phyloP scores from a whole-genome alignment of 352 stramenopile species.

The Phytophthora europaea region DNA sequence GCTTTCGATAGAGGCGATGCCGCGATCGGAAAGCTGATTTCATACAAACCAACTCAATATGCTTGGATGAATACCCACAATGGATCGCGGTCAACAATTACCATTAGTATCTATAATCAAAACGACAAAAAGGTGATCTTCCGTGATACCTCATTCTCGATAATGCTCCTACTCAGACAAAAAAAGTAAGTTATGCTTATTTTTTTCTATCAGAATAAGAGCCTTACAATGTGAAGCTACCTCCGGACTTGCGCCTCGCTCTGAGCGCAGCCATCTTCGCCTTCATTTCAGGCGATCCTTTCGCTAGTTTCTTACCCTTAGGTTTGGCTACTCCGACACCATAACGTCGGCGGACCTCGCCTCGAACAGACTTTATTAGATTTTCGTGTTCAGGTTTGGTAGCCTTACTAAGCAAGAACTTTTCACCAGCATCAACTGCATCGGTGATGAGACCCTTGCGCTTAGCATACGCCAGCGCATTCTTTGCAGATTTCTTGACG shows the following conservation, averaged over 20 bases:
- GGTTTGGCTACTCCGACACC: neutral
- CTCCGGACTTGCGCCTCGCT: neutral
- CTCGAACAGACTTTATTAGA: neutral
- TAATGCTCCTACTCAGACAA: slow-evolving; percentile 18
- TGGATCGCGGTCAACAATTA: slow-evolving; percentile 11
- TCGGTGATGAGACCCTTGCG: neutral
- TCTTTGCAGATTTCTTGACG: neutral
- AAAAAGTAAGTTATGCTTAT: slow-evolving; percentile 16
- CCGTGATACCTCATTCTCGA: neutral
- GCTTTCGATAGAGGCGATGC: slow-evolving; percentile 22
- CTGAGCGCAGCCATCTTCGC: neutral
- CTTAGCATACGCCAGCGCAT: neutral
- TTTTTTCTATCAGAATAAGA: too few relatives aligned
- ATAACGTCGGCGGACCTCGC: neutral
- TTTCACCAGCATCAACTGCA: neutral
- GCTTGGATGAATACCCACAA: slow-evolving; percentile 21
- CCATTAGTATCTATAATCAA: slow-evolving; percentile 24
- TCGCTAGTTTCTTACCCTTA: neutral
- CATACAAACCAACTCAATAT: slow-evolving; percentile 15
- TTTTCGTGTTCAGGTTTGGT: neutral
- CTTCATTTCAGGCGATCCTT: neutral
- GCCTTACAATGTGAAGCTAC: slow-evolving; percentile 11
- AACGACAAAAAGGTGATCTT: slow-evolving; percentile 17
- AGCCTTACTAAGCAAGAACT: neutral
- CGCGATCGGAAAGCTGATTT: slow-evolving; percentile 14